These are phyloP conservation scores for Berberis vulgaris DNA, from an alignment of 164 flowering plant species.

Conservation along the genomic window DNA sequence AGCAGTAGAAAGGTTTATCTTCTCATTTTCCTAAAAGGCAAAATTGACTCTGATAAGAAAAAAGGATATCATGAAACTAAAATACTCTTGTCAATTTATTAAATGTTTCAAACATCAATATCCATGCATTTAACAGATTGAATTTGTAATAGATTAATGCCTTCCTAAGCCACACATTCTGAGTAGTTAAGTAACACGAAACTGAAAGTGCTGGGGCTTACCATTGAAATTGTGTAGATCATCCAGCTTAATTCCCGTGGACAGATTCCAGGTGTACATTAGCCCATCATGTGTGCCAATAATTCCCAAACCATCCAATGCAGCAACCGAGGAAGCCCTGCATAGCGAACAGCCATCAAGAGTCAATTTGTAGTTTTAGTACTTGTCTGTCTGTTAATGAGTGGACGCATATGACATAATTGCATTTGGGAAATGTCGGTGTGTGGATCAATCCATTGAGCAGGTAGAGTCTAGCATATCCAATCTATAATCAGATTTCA, in stretches of 20 bases:
- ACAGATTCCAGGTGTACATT: slow-evolving; percentile 68
- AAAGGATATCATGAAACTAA: too few species aligned
- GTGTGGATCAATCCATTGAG: not conserved
- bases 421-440: not conserved
- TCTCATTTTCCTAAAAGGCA: not conserved
- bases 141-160: not conserved
- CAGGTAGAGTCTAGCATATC: not conserved
- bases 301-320: slow-evolving; percentile 53
- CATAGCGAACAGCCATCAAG: slow-evolving; percentile 6
- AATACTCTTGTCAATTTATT: not conserved
- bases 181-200: not conserved
- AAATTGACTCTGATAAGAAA: too few species aligned
- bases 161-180: not conserved
- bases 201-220: slow-evolving; percentile 11
- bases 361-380: not conserved
- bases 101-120: too few species aligned
- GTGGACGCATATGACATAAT: not conserved
- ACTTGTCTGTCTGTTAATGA: not conserved
- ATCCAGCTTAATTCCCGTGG: slow-evolving; percentile 53
- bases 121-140: not conserved
- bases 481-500: not conserved
- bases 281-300: slow-evolving; percentile 65
- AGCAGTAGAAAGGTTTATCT: not conserved
- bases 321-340: slow-evolving; percentile 57
- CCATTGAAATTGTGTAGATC: slow-evolving; percentile 53